phyloP scores from a whole-genome alignment of 2,329 filamentous ascomycete genomes.

The Talaromyces sp. region DNA sequence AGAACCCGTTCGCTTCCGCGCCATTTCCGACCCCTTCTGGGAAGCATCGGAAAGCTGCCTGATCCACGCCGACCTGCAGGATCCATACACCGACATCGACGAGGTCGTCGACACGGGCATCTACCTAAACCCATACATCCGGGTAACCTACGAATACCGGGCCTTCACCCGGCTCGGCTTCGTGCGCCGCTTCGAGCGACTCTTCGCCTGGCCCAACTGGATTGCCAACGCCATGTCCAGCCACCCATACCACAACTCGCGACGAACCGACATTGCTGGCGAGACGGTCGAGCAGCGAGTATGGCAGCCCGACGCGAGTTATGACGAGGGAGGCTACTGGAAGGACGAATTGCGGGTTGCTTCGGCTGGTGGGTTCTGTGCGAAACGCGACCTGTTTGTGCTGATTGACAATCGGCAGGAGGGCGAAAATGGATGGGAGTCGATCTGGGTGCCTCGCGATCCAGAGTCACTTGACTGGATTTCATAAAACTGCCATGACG shows the following conservation, averaged over 20 bases:
- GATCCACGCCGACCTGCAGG: constrained; percentile 47
- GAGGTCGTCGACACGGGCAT: constrained; percentile 52
- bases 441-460: not conserved
- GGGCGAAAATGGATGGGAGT: constrained; percentile 44
- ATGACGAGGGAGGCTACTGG: constrained; percentile 34
- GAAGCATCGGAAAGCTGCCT: constrained; percentile 65
- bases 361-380: constrained; percentile 43
- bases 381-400: constrained; percentile 38
- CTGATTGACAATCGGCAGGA: constrained; percentile 39
- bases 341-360: constrained; percentile 34
- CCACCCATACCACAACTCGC: constrained; percentile 57
- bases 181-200: constrained; percentile 60
- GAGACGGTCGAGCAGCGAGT: constrained; percentile 39
- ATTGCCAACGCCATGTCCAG: constrained; percentile 55
- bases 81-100: constrained; percentile 25
- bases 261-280: constrained; percentile 57
- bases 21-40: constrained; percentile 56
- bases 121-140: constrained; percentile 71
- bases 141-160: constrained; percentile 61
- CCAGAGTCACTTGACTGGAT: not conserved
- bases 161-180: constrained; percentile 57
- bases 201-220: constrained; percentile 58
- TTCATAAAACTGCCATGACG: not conserved
- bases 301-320: constrained; percentile 33
- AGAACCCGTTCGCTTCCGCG: constrained; percentile 53